Conservation (phyloP, 768 basidiomycete species). For the Sporobolomyces roseus region DNA sequence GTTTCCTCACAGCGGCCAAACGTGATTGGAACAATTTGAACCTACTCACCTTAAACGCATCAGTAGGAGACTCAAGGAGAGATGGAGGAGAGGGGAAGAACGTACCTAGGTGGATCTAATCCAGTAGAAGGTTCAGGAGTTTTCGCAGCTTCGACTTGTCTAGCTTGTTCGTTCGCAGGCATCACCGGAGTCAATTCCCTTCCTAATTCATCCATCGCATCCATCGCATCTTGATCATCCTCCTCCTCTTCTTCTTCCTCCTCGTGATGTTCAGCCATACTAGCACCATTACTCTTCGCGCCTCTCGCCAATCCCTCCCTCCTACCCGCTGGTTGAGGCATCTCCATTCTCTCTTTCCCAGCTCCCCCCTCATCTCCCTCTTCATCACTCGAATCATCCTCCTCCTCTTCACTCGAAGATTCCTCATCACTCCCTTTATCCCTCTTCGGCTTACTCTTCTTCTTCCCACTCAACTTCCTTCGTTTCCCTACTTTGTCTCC, state of each 20-base stretch:
- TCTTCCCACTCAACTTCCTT: slow-evolving; percentile 22
- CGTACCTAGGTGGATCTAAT: slow-evolving; percentile 23
- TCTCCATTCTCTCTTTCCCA: slow-evolving; percentile 25
- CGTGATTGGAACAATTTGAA: slow-evolving; percentile 33
- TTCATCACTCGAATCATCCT: not conserved
- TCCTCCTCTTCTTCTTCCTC: slow-evolving; percentile 22
- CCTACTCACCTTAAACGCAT: not conserved
- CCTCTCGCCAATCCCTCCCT: slow-evolving; percentile 8
- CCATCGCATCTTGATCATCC: slow-evolving; percentile 4
- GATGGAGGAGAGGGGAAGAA: not conserved
- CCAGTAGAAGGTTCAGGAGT: slow-evolving; percentile 9
- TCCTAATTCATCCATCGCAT: slow-evolving; percentile 6
- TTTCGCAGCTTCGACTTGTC: slow-evolving; percentile 12
- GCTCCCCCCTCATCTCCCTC: not conserved
- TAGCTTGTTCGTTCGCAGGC: slow-evolving; percentile 12
- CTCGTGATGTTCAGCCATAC: not conserved
- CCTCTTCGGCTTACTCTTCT: slow-evolving; percentile 16
- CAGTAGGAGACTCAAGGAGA: too few species aligned
- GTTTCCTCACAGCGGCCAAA: slow-evolving; percentile 22
- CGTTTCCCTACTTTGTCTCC: slow-evolving; percentile 33
- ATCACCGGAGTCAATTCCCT: slow-evolving; percentile 3
- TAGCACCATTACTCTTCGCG: not conserved
- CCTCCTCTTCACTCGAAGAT: not conserved
- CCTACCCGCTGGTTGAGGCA: not conserved
- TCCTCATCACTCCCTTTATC: slow-evolving; percentile 36